Percentiles rank a stretch among this genome's conserved stretches.
Evolutionary conservation across 495 filamentous ascomycete species (phyloP).

Genomic region (Schizothecium vesticola): DNA sequence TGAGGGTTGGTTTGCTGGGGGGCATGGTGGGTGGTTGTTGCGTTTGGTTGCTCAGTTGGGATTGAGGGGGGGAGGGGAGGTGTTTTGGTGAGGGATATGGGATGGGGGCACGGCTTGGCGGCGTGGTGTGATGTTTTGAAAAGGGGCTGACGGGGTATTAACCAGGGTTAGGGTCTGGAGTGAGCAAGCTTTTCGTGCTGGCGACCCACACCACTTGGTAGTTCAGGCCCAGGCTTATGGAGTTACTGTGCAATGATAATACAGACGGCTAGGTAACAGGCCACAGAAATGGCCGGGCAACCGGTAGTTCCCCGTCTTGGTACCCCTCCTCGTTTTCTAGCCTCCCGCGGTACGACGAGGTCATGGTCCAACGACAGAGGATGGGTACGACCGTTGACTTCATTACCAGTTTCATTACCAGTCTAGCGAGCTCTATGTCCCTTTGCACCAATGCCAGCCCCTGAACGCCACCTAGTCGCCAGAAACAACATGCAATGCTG

Average conservation of each 20-base stretch:
- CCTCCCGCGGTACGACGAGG: background rate
- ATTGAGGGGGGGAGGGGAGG: background rate
- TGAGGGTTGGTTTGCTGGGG: conserved; percentile 28
- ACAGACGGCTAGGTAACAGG: background rate
- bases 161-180: background rate
- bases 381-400: background rate
- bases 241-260: background rate
- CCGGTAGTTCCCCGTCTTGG: background rate
- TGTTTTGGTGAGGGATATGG: background rate
- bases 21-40: conserved; percentile 3
- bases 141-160: background rate
- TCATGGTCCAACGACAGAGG: background rate
- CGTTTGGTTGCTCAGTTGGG: background rate
- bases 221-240: background rate
- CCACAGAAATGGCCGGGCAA: background rate
- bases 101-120: too few relatives aligned
- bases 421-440: background rate
- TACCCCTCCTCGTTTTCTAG: background rate
- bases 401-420: background rate
- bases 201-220: too few relatives aligned
- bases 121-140: background rate
- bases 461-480: background rate
- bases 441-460: background rate
- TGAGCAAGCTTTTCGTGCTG: background rate
- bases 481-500: conserved; percentile 4